Base-by-base conservation (phyloP, 225 moss, liverwort and hornwort species). In the Bryoerythrophyllum caledonicum region DNA sequence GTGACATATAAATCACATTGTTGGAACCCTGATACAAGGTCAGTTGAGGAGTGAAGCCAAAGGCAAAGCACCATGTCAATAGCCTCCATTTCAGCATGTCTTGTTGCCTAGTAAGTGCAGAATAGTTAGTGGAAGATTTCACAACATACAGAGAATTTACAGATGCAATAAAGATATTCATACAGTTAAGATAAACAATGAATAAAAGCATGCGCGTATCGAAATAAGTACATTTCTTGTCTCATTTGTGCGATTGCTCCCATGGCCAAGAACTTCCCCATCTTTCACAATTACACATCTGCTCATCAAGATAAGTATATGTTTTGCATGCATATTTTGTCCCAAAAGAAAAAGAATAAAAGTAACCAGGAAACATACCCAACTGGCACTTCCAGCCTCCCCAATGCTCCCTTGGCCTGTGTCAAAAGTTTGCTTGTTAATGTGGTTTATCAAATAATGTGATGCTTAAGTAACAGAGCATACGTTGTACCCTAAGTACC, bases 41-140 rank as follows among this genome's bases (percentile, higher is more conserved):
- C 40, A 43, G 57, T 67, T 37, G 80, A 83, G 62, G 65, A 76
- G 48, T 81, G 71, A 27, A 72, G 71, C 94, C 89, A 84, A 62
- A 74, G 75, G 19, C 43, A 64, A 54, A 95, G 76, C 65, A 91
- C 90, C 88, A 90, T 88, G 74, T 95, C 99, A 28, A 99, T 83
- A 56, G 95, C 99, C 86, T 92, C 99, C 99, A 99, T 92, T 86
- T 99, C 99, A 59, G 95, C 95, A 82, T 99, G 99, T 71, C 95
- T 83, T 54, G 99, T 95, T 70, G 93, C 93, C 95, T 95, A 78
- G 30, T 68, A 63, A 56, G 46, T 65, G 65, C 78, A 62, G 78
- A 78, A 66, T 32, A 63, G 26, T 75, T 41, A 81, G 66, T 54
- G 46, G 37, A 26, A 66, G 20, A 43, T 46, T 51, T 60, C 27